A percentile compares a stretch with the other conserved stretches of the same genome.
These are phyloP conservation scores for Fusarium lateritium DNA, from an alignment of 2,329 filamentous ascomycete genomes.

Conservation along the genomic window DNA sequence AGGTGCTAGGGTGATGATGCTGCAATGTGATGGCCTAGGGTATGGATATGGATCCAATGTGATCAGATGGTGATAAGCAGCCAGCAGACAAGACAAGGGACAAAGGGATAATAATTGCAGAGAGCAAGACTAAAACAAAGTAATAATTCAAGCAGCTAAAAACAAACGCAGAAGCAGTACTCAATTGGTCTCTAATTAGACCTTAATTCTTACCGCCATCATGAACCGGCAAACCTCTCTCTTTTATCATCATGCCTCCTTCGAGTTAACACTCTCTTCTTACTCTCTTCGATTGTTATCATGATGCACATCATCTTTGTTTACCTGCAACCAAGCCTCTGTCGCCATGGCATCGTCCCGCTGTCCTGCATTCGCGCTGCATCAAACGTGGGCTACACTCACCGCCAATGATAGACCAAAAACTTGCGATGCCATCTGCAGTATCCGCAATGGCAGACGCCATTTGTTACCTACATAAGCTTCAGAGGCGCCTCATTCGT, in stretches of 20 bases:
- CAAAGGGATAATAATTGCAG: background rate
- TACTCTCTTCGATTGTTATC: conserved; percentile 31
- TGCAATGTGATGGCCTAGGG: conserved; percentile 21
- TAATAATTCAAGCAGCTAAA: conserved; percentile 1
- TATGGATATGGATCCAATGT: conserved; percentile 4
- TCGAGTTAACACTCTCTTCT: background rate
- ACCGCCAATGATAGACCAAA: conserved; percentile 43
- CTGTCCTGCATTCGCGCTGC: conserved; percentile 37
- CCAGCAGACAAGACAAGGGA: conserved; percentile 9
- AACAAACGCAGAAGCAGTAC: background rate
- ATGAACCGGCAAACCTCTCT: conserved; percentile 2
- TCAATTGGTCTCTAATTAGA: background rate
- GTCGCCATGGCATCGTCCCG: conserved; percentile 48
- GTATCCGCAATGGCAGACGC: conserved; percentile 25
- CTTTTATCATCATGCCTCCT: conserved; percentile 14
- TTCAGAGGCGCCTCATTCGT: conserved; percentile 18
- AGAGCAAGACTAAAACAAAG: conserved; percentile 9
- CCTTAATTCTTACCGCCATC: background rate
- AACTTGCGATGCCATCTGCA: conserved; percentile 22
- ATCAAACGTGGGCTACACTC: conserved; percentile 36
- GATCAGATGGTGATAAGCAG: conserved; percentile 1
- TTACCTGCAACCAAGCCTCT: conserved; percentile 47
- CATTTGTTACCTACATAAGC: background rate
- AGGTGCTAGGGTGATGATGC: conserved; percentile 6
- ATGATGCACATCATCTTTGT: conserved; percentile 46